A percentile compares a stretch with the other conserved stretches of the same genome.
These are phyloP conservation scores for Pterocarpus macrocarpus DNA, from an alignment of 306 rosid species.

Conservation along the genomic window DNA sequence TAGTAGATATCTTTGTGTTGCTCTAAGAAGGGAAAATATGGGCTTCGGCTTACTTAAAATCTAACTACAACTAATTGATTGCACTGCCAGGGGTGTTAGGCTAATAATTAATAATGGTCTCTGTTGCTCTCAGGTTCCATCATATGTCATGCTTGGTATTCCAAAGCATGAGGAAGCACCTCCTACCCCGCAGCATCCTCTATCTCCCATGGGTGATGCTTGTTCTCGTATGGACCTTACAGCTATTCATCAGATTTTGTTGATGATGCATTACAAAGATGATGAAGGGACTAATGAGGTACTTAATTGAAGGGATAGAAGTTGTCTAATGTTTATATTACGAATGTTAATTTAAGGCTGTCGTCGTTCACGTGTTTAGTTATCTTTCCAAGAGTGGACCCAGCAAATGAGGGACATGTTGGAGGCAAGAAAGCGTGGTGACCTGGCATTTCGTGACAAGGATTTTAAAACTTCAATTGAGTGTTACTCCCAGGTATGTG, in stretches of 20 bases:
- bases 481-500: conserved; percentile 72
- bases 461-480: conserved; percentile 76
- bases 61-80: neutral
- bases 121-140: conserved; percentile 65
- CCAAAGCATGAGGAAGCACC: conserved; percentile 78
- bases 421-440: conserved; percentile 80
- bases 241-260: conserved; percentile 78
- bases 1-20: neutral
- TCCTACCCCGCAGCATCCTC: conserved; percentile 73
- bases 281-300: conserved; percentile 87
- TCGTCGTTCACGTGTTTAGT: conserved; percentile 44
- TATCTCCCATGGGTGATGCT: conserved; percentile 77
- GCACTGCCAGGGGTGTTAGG: neutral
- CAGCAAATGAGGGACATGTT: conserved; percentile 83
- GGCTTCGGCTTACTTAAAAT: neutral
- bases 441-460: conserved; percentile 79
- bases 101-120: neutral
- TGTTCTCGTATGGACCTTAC: conserved; percentile 85
- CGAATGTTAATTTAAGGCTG: conserved; percentile 4
- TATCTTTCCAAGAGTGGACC: conserved; percentile 93
- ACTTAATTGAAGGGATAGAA: conserved; percentile 11
- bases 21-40: conserved; percentile 9
- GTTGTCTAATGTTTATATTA: conserved; percentile 24
- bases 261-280: conserved; percentile 73
- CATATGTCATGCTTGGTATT: conserved; percentile 81